These are phyloP conservation scores for Limnanthes douglasii DNA, from an alignment of 345 rosid species.

Conservation along the genomic window DNA sequence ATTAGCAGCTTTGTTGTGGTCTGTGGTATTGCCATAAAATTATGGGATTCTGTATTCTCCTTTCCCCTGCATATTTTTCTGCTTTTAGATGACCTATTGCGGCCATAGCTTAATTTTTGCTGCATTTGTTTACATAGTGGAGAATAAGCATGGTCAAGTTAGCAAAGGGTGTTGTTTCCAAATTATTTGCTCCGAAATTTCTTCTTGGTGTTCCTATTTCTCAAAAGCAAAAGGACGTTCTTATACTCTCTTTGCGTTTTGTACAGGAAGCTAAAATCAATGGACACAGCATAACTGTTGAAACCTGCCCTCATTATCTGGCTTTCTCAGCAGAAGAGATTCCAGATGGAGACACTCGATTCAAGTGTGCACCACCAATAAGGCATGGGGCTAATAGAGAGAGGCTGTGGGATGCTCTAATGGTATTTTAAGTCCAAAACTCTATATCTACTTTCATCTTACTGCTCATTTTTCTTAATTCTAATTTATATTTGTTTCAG, in stretches of 20 bases:
- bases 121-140: no score
- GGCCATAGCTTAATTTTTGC: not conserved
- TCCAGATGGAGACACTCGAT: conserved; percentile 81
- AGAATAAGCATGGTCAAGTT: no score
- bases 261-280: conserved; percentile 54
- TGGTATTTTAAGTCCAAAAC: conserved; percentile 28
- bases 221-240: not conserved
- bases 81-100: not conserved
- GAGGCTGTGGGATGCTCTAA: conserved; percentile 73
- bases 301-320: conserved; percentile 93
- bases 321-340: conserved; percentile 96
- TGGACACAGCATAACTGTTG: conserved; percentile 75
- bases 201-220: not conserved
- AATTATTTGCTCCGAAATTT: not conserved
- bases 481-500: conserved; percentile 20
- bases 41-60: no score
- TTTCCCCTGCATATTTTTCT: no score
- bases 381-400: conserved; percentile 68
- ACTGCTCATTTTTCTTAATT: conserved; percentile 2
- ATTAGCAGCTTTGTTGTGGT: no score
- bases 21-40: no score
- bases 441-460: conserved; percentile 1
- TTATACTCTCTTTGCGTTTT: not conserved
- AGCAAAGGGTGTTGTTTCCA: no score
- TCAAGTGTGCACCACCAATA: conserved; percentile 91